Evolutionary conservation across 148 eudicot genomes (phyloP).

Genomic region (Rhododendron simsii): DNA sequence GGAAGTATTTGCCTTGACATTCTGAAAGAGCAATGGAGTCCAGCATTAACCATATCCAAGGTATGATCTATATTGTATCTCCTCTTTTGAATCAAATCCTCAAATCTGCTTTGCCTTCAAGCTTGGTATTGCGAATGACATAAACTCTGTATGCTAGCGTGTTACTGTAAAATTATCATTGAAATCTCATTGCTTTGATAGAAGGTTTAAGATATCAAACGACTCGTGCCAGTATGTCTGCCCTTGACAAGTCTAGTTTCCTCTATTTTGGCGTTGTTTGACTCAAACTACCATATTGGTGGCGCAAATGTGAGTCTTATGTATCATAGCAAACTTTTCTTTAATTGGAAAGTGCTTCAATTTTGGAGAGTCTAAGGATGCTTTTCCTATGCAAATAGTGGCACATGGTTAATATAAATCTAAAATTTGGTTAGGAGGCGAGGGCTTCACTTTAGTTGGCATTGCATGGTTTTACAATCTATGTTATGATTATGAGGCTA

Average conservation of each 20-base stretch:
- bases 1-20: constrained; percentile 44
- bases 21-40: constrained; percentile 44
- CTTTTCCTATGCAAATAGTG: background rate
- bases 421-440: background rate
- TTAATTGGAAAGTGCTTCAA: background rate
- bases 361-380: background rate
- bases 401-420: background rate
- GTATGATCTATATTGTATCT: constrained; percentile 8
- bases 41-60: constrained; percentile 42
- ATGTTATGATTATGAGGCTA: background rate
- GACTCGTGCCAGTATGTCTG: background rate
- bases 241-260: background rate
- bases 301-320: background rate
- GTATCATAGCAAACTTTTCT: background rate
- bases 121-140: too few species aligned
- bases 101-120: background rate
- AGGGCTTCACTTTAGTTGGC: background rate
- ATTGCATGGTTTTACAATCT: background rate
- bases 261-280: background rate
- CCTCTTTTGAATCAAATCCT: background rate
- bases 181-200: background rate
- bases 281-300: background rate
- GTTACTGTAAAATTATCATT: too few species aligned
- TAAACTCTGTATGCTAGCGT: background rate
- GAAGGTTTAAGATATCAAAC: background rate